These are phyloP conservation scores for Lasiosphaeria miniovina DNA, from an alignment of 495 filamentous ascomycete species.

Conservation along the genomic window DNA sequence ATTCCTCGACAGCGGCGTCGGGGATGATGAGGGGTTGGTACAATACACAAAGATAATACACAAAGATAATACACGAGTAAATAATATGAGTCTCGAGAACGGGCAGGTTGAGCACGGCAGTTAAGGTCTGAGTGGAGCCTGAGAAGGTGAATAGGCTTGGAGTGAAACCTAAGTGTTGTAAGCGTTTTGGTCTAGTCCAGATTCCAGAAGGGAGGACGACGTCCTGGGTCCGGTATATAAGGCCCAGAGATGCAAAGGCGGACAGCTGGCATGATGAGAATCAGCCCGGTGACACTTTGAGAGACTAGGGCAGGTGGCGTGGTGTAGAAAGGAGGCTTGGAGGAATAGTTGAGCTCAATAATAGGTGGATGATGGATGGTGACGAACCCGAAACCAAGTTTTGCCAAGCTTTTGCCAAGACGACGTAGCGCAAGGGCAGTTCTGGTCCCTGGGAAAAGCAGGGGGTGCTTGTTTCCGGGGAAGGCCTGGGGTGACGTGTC, in stretches of 20 bases:
- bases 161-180: no score
- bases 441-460: neutral
- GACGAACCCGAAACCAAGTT: neutral
- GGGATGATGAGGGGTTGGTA: no score
- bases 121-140: no score
- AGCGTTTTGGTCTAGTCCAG: no score
- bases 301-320: neutral
- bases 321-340: neutral
- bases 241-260: neutral
- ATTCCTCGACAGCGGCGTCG: no score
- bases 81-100: no score
- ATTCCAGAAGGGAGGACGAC: no score
- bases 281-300: neutral
- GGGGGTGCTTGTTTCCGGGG: no score
- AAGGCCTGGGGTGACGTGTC: no score
- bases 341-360: neutral
- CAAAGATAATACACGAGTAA: neutral
- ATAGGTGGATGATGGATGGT: neutral
- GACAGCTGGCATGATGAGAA: neutral
- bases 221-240: no score
- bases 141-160: no score
- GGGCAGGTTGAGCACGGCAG: no score
- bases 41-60: neutral
- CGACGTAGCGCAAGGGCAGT: neutral
- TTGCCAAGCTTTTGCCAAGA: constrained; percentile 5